Evolutionary conservation across 495 filamentous ascomycete species (phyloP).

Genomic region (Penicillium fimorum): DNA sequence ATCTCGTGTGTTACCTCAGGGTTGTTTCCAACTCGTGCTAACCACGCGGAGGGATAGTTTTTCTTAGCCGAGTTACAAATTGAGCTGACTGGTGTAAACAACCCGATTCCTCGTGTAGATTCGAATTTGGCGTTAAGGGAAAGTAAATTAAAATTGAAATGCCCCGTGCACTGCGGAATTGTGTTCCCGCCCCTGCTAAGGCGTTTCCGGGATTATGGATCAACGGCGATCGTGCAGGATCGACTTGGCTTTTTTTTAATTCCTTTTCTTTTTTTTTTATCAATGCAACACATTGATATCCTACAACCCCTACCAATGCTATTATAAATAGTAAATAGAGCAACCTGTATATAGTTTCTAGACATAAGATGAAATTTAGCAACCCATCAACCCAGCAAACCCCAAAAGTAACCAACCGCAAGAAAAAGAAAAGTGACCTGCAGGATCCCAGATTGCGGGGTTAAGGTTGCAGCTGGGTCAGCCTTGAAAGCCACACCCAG

Average conservation of each 20-base stretch:
- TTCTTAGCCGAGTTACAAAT: background rate
- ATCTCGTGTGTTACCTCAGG: background rate
- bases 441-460: slow-evolving; percentile 24
- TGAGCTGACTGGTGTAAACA: background rate
- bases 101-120: background rate
- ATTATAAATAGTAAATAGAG: background rate
- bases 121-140: background rate
- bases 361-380: background rate
- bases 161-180: background rate
- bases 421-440: background rate
- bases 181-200: background rate
- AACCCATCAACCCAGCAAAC: background rate
- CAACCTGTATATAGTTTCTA: background rate
- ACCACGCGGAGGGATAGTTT: background rate
- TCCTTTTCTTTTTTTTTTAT: too few relatives aligned
- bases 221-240: slow-evolving; percentile 13
- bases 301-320: background rate
- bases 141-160: background rate
- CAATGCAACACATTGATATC: background rate
- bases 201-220: slow-evolving; percentile 6
- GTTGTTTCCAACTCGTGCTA: background rate
- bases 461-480: slow-evolving; percentile 30
- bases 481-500: background rate
- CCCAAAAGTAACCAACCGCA: background rate
- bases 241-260: background rate